Base-by-base conservation (phyloP, 139 green algal species). In the Chlorella sp. region DNA sequence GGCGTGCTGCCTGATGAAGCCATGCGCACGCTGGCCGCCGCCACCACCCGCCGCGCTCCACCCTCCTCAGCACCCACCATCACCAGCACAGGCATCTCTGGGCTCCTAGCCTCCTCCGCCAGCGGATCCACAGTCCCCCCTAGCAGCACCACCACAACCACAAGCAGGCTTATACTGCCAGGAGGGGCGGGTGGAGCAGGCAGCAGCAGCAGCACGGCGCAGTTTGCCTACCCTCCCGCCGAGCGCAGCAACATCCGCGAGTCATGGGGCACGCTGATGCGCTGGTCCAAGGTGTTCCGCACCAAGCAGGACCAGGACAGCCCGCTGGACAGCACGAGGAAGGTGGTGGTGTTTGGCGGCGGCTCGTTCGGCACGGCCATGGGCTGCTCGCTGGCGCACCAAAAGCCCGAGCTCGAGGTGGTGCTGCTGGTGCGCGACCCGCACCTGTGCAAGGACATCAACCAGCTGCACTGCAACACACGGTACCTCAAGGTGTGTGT, bases 361-460 rank as follows among this genome's bases (percentile, higher is more conserved):
- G 95, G 95, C 6, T 94, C 87, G 31, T 99, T 99, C 72, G 95
- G 93, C 33, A 99, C 95, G 2, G 95, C 95, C 0, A 96, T 99
- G 89, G 95, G 75, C 1, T 82, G 74, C 26, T 71, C 89, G 14
- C 78, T 99, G 6, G 95, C 95, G 2, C 74, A 88, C 0, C 92
- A 98, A 72, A 94, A 95, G 68, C 36, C 65, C 1, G 70, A 87
- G 6, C 68, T 98, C 33, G 84, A 96, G 60, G 93, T 97, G 22
- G 81, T 92, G 31, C 77, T 91, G 78, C 87, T 99, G 32, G 72
- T 98, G 66, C 78, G 95, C 0, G 89, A 97, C 82, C 71, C 85
- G 1, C 79, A 90, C 64, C 72, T 95, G 1, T 93, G 86, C 71
- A 68, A 84, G 20, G 85, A 91, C 80, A 97, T 99, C 79, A 98